Conservation (phyloP, 2,329 filamentous ascomycete genomes). For the Pseudovirgaria hyperparasitica region DNA sequence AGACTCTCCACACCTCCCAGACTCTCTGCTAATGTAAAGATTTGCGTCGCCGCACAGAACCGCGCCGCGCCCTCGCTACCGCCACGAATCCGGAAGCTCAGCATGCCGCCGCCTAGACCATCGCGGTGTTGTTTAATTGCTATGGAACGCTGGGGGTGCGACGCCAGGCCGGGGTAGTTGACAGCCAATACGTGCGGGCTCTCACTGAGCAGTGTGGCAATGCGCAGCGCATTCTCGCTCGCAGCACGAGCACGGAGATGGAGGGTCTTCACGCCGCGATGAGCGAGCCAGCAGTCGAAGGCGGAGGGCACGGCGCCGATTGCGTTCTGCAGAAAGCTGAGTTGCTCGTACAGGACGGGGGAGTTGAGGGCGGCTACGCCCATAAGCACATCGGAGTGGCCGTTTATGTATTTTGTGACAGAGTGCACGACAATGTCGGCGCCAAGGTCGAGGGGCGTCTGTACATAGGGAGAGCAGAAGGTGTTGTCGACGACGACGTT, state of each 20-base stretch:
- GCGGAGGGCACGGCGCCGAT: conserved; percentile 89
- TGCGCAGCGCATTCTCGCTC: conserved; percentile 62
- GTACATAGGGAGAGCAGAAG: conserved; percentile 90
- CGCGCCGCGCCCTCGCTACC: conserved; percentile 75
- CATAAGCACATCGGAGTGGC: conserved; percentile 94
- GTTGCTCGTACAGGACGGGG: conserved; percentile 59
- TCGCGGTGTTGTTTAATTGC: conserved; percentile 85
- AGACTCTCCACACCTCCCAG: conserved; percentile 87
- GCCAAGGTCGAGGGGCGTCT: conserved; percentile 89
- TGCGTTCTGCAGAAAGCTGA: conserved; percentile 91
- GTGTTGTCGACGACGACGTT: conserved; percentile 99
- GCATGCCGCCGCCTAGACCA: conserved; percentile 92
- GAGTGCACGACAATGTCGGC: conserved; percentile 95
- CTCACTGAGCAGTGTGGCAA: conserved; percentile 64
- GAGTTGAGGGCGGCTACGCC: conserved; percentile 93
- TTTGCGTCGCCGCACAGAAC: conserved; percentile 79
- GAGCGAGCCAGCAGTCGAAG: conserved; percentile 96
- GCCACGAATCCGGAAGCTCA: conserved; percentile 86
- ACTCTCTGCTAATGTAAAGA: conserved; percentile 90
- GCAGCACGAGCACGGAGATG: conserved; percentile 85
- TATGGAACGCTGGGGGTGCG: conserved; percentile 75
- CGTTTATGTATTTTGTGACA: conserved; percentile 99
- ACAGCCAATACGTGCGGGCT: conserved; percentile 76
- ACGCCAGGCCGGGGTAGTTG: conserved; percentile 87
- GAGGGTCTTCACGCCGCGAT: conserved; percentile 91